Base-by-base conservation (phyloP, 2,329 filamentous ascomycete genomes). In the Exophiala viscosa region DNA sequence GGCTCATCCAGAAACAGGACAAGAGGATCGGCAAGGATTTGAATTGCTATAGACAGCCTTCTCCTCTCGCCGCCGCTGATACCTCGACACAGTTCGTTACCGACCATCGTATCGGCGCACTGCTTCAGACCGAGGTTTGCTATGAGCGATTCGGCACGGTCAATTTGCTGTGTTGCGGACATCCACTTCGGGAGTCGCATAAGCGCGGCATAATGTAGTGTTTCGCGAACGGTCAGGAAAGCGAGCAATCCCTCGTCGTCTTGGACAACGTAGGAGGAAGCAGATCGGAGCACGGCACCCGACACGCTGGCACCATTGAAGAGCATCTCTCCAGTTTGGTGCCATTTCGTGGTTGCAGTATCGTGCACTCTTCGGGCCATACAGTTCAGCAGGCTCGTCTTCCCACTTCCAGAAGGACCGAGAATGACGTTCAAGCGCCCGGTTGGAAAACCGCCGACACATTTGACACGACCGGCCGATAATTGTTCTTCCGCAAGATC, bases 331-430 rank as follows among this genome's bases (percentile, higher is more conserved):
- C 44, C 44, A 20, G 11, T 38, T 34, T 17, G 28, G 5, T 38
- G 13, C 28, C 14, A 90, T 72, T 82, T 75, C 2, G 78, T 78
- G 0, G 80, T 74, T 0, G 39, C 15, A 13, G 14, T 23, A 23
- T 23, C 39, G 18, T 75, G 74, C 11, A 74, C 73, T 56, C 85
- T 76, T 50, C 82, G 80, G 4, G 89, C 88, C 13, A 95, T 81
- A 3, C 87, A 81, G 66, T 93, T 91, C 32, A 95, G 77, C 7
- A 99, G 75, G 0, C 93, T 99, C 3, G 93, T 99, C 77, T 99
- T 99, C 72, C 93, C 93, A 76, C 90, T 95, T 61, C 93, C 93
- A 68, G 92, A 97, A 49, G 97, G 92, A 76, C 93, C 93, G 63
- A 99, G 97, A 51, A 99, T 70, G 38, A 88, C 89, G 55, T 88